Evolutionary conservation across 495 filamentous ascomycete genomes (phyloP).

Genomic region (Cladorrhinum samala): DNA sequence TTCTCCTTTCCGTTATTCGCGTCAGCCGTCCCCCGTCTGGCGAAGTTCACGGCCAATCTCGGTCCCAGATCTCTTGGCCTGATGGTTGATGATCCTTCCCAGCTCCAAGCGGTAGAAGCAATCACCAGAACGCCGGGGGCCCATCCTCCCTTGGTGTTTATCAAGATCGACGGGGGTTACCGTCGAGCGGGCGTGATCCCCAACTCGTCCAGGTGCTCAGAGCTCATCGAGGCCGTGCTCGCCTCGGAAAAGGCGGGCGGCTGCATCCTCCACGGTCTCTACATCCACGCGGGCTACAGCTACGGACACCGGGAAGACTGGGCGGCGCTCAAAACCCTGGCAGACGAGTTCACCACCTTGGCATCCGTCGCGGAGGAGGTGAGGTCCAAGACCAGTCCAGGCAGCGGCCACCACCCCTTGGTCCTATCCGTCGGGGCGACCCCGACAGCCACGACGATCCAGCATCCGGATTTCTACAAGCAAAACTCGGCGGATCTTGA

Average conservation of each 20-base stretch:
- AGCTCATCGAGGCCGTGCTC: constrained; percentile 47
- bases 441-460: constrained; percentile 62
- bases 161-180: constrained; percentile 77
- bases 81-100: constrained; percentile 66
- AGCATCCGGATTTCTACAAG: constrained; percentile 22
- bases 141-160: constrained; percentile 50
- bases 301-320: constrained; percentile 51
- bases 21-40: constrained; percentile 54
- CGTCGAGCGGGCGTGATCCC: constrained; percentile 65
- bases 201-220: constrained; percentile 41
- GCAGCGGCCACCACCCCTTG: constrained; percentile 34
- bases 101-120: constrained; percentile 43
- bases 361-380: constrained; percentile 36
- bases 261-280: constrained; percentile 58
- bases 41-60: constrained; percentile 41
- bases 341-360: constrained; percentile 55
- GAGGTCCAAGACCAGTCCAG: constrained; percentile 16
- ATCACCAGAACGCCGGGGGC: constrained; percentile 32
- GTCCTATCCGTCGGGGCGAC: constrained; percentile 75
- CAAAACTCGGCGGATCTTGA: constrained; percentile 4
- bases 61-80: constrained; percentile 52
- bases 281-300: constrained; percentile 73
- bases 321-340: constrained; percentile 51
- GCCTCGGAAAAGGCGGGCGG: constrained; percentile 30
- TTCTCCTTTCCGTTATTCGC: constrained; percentile 69